A percentile compares a stretch with the other conserved stretches of the same genome.
These are phyloP conservation scores for Terfezia boudieri DNA, from an alignment of 495 filamentous ascomycete genomes.

Conservation along the genomic window DNA sequence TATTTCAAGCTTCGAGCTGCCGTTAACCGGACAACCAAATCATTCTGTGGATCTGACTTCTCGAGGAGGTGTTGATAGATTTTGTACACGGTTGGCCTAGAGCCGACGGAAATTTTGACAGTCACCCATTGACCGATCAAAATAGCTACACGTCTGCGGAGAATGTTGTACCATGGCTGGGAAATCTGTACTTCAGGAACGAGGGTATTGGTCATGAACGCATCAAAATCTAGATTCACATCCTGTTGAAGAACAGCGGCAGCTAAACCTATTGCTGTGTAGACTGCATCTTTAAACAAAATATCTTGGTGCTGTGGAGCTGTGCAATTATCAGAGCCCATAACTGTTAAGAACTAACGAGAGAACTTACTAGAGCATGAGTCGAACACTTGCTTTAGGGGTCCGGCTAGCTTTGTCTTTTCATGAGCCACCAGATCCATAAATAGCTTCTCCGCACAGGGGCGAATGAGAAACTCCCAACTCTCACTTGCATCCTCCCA, in stretches of 20 bases:
- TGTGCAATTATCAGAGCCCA: slow-evolving; percentile 19
- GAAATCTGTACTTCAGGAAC: slow-evolving; percentile 57
- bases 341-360: neutral
- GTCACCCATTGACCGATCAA: slow-evolving; percentile 75
- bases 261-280: slow-evolving; percentile 73
- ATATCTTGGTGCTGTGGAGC: slow-evolving; percentile 37
- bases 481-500: slow-evolving; percentile 60
- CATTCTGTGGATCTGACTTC: slow-evolving; percentile 53
- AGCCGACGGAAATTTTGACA: slow-evolving; percentile 40
- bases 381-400: slow-evolving; percentile 57
- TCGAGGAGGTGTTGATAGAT: slow-evolving; percentile 79
- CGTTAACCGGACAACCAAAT: slow-evolving; percentile 77
- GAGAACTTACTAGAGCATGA: slow-evolving; percentile 38
- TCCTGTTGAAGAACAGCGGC: slow-evolving; percentile 43
- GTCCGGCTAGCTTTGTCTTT: slow-evolving; percentile 51
- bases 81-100: slow-evolving; percentile 53
- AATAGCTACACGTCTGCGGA: slow-evolving; percentile 74
- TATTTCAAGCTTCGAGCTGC: slow-evolving; percentile 62
- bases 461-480: slow-evolving; percentile 70
- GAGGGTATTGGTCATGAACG: slow-evolving; percentile 49
- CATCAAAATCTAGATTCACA: slow-evolving; percentile 50
- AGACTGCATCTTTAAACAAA: slow-evolving; percentile 74
- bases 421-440: slow-evolving; percentile 74
- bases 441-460: slow-evolving; percentile 83
- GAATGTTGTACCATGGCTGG: slow-evolving; percentile 55